Evolutionary conservation across 2,329 filamentous ascomycete species (phyloP), one percentile per base, ranked within the genome.

Genomic region (Cercospora citrullina): DNA sequence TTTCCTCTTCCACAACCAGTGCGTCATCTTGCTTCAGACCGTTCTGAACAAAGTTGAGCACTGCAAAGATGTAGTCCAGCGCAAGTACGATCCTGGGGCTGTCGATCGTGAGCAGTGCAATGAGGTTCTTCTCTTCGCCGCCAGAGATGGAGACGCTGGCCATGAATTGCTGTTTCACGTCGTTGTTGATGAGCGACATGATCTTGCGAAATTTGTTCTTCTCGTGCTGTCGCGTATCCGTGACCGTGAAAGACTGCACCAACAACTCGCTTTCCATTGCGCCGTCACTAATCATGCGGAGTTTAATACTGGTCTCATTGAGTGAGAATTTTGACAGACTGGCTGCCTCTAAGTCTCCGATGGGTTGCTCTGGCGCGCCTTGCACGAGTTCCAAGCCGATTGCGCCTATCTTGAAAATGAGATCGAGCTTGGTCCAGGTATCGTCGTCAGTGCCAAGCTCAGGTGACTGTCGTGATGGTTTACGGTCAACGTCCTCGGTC

Each of bases 201-300:
- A 99, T 97, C 79, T 94, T 96, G 61, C 93, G 89, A 85, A 96
- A 99, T 77, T 96, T 97, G 83, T 97, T 99, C 5, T 90, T 91
- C 74, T 96, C 94, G 64, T 88, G 87, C 4, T 89, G 89, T n/a
- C 96, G 90, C 71, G 91, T 97, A 78, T 99, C 95, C 65, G 92
- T 88, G 72, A 98, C 97, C 0, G 93, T 97, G 78, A 99, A 97
- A 0, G 94, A 95, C 68, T 95, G 91, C 16, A 99, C 93, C 39
- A 97, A 85, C 6, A 99, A 87, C 77, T 99, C 96, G 2, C 94
- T 93, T 78, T 99, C 95, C 48, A 99, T 81, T 0, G 94, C 94
- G 6, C 91, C 90, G 78, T 99, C 94, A 21, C 91, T 96, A 74
- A 97, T 87, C 90, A 98, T 95, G 28, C 93, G 89, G 8, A 96